Percentiles rank a stretch among this genome's conserved stretches.
phyloP scores from a whole-genome alignment of 352 stramenopile genomes.

The Globisporangium nodosum region DNA sequence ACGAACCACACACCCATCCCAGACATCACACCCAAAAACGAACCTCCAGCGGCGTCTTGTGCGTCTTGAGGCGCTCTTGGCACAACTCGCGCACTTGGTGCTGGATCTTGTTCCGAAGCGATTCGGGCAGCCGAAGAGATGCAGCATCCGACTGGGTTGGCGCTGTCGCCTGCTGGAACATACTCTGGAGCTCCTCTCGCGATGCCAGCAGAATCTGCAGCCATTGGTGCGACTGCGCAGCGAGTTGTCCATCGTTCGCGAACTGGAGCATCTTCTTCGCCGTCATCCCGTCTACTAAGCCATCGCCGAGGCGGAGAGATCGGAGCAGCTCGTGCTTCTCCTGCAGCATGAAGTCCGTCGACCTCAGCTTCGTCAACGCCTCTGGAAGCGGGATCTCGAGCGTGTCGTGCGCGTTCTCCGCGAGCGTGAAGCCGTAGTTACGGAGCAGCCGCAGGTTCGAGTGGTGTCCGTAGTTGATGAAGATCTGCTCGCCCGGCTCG shows the following conservation, averaged over 20 bases:
- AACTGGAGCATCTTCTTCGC: constrained; percentile 30
- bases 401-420: constrained; percentile 37
- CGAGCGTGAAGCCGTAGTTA: constrained; percentile 74
- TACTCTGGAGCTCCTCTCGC: constrained; percentile 31
- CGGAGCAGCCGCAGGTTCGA: constrained; percentile 60
- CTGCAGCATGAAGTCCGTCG: constrained; percentile 16
- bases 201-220: constrained; percentile 46
- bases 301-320: constrained; percentile 13
- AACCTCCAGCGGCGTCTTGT: constrained; percentile 23
- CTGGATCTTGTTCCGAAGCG: constrained; percentile 19
- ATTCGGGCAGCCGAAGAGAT: constrained; percentile 23
- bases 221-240: constrained; percentile 36
- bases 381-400: constrained; percentile 32
- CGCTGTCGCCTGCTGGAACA: constrained; percentile 27
- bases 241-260: constrained; percentile 24
- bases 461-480: constrained; percentile 77
- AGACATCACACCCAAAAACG: not conserved
- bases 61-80: constrained; percentile 11
- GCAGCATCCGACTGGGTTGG: not conserved
- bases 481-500: constrained; percentile 59
- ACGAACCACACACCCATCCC: not conserved
- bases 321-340: constrained; percentile 37
- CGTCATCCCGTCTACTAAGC: constrained; percentile 6
- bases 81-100: constrained; percentile 5
- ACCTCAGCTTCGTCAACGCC: constrained; percentile 27